Base-by-base conservation (phyloP, 176 grass and related monocot species). In the Echinochloa phyllopogon region DNA sequence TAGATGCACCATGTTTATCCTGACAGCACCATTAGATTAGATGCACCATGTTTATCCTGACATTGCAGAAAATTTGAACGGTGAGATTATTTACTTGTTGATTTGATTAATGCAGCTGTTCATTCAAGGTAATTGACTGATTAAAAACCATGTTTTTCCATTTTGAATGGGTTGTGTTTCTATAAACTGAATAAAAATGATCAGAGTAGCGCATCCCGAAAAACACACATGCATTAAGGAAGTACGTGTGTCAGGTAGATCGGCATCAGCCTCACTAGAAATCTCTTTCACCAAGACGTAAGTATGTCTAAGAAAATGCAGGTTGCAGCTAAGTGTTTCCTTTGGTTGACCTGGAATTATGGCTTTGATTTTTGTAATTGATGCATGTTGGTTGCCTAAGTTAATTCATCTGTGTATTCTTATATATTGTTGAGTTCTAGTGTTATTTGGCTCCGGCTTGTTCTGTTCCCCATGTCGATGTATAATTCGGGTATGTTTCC, bases 151-250 rank as follows among this genome's bases (percentile, higher is more conserved):
- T 73, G 65, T 17, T 57, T 63, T 74, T 8, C 13, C 24, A 65
- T 72, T 65, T 82, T 33, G n/a, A 77, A 65, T 49, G 57, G 39
- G 16, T 78, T 48, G 16, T 72, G 59, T 44, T 78, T 67, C 6
- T 51, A 33, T 70, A 27, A 29, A 10, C n/a, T 29, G n/a, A 55
- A 56, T 13, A 57, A 21, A 52, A 25, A 81, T 12, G 49, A 25
- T 68, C 57, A 50, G 14, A 57, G 9, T 53, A 7, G 13, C 6
- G 17, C 11, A 53, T 68, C 29, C 3, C 6, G 14, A 41, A 4
- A 68, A 80, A 37, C 33, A 66, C 9, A 3, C 20, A 43, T 15
- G 29, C 39, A 69, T 24, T 44, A 56, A 40, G 24, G 71, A 52
- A 45, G 10, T 82, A 69, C 2, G 0, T 41, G 21, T 9, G 56